A percentile compares a stretch with the other conserved stretches of the same genome.
Conservation (phyloP, 2,329 filamentous ascomycete species). For the Claviceps pusilla region DNA sequence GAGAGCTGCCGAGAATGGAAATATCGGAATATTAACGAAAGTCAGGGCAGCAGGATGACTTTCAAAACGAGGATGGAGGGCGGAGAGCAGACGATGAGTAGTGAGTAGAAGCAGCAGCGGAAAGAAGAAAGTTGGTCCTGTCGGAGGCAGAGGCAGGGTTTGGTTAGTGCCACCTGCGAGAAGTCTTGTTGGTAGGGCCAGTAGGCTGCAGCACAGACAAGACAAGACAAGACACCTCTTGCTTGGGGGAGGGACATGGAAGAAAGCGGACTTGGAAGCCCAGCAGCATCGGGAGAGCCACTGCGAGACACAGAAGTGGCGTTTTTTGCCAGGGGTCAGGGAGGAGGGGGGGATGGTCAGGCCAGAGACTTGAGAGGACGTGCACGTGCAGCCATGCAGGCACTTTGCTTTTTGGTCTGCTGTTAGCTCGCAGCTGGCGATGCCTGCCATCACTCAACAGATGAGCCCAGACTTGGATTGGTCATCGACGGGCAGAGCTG, state of each 20-base stretch:
- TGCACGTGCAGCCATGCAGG: neutral
- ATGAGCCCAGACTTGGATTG: neutral
- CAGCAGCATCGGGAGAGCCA: neutral
- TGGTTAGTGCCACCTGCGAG: neutral
- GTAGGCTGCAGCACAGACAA: neutral
- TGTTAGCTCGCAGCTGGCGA: neutral
- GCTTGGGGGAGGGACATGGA: neutral
- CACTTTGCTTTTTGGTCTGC: neutral
- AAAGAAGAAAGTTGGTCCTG: conserved; percentile 1
- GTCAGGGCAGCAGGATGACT: neutral
- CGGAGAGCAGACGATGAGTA: neutral
- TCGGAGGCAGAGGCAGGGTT: neutral
- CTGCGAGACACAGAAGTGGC: conserved; percentile 1
- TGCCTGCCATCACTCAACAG: neutral
- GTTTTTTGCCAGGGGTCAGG: conserved; percentile 4
- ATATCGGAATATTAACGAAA: neutral
- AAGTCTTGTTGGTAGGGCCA: neutral
- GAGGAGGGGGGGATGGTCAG: neutral
- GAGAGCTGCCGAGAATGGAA: neutral
- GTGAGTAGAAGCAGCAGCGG: neutral
- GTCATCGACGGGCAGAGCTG: too few species aligned
- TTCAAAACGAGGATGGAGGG: neutral
- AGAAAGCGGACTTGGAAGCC: neutral
- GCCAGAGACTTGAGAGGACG: neutral
- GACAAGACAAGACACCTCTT: neutral